Evolutionary conservation across 2,329 filamentous ascomycete genomes (phyloP).

Genomic region (Venturia oleaginea): DNA sequence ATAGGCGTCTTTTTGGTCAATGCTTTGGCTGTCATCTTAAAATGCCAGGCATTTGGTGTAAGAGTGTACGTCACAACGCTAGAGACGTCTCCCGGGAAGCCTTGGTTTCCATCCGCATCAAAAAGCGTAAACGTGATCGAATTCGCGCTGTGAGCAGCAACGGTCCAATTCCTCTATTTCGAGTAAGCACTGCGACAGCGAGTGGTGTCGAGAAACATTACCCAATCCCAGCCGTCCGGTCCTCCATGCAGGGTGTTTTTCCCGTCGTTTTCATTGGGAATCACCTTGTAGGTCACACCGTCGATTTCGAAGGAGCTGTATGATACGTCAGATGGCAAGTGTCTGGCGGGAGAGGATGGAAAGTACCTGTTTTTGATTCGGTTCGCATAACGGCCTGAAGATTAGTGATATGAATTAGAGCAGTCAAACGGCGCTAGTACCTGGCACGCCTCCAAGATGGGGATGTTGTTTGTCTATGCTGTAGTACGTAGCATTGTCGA

Average conservation of each 20-base stretch:
- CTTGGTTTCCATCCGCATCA: conserved; percentile 63
- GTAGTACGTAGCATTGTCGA: conserved; percentile 69
- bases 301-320: conserved; percentile 59
- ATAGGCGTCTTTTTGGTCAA: conserved; percentile 71
- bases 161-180: conserved; percentile 58
- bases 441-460: conserved; percentile 61
- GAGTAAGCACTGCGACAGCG: background rate
- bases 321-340: background rate
- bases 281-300: conserved; percentile 49
- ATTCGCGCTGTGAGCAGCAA: conserved; percentile 55
- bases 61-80: conserved; percentile 68
- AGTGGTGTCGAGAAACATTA: conserved; percentile 15
- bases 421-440: conserved; percentile 32
- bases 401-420: background rate
- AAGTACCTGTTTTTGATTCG: conserved; percentile 56
- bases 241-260: conserved; percentile 60
- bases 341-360: background rate
- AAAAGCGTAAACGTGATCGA: conserved; percentile 69
- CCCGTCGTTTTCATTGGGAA: conserved; percentile 49
- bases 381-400: conserved; percentile 60
- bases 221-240: conserved; percentile 61
- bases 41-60: conserved; percentile 56
- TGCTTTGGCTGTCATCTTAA: conserved; percentile 62
- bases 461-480: conserved; percentile 53
- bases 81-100: conserved; percentile 70